Percentiles rank a stretch among this genome's conserved stretches.
Evolutionary conservation across 2,329 filamentous ascomycete species (phyloP).

Genomic region (Penicillium sp.): DNA sequence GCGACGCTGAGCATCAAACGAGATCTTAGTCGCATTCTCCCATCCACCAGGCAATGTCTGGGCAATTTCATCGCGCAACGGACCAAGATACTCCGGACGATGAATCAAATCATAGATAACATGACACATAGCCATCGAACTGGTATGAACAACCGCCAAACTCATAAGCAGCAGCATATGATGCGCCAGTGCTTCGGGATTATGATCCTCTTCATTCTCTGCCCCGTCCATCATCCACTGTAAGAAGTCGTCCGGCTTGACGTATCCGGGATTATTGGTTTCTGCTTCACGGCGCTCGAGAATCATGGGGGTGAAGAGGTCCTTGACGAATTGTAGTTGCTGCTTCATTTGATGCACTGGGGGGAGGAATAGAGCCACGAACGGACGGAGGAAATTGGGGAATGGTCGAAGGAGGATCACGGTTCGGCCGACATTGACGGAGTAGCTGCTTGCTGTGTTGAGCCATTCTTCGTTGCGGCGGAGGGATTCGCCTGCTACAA

Average conservation of each 20-base stretch:
- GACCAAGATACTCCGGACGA: slow-evolving; percentile 47
- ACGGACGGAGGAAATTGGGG: slow-evolving; percentile 32
- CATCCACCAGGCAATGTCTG: slow-evolving; percentile 22
- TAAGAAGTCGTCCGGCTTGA: slow-evolving; percentile 30
- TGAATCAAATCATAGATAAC: slow-evolving; percentile 51
- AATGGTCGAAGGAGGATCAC: slow-evolving; percentile 32
- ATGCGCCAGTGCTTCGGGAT: slow-evolving; percentile 24
- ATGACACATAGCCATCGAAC: slow-evolving; percentile 34
- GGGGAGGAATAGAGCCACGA: slow-evolving; percentile 35
- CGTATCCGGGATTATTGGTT: slow-evolving; percentile 12
- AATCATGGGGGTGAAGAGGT: slow-evolving; percentile 35
- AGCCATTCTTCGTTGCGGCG: slow-evolving; percentile 41
- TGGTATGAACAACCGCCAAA: slow-evolving; percentile 28
- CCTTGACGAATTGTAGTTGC: slow-evolving; percentile 28
- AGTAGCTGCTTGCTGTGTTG: slow-evolving; percentile 31
- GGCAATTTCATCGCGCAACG: slow-evolving; percentile 50
- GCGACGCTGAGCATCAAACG: slow-evolving; percentile 17
- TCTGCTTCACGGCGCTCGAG: slow-evolving; percentile 25
- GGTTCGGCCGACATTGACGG: slow-evolving; percentile 33
- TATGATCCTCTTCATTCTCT: slow-evolving; percentile 18
- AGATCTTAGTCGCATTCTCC: slow-evolving; percentile 21
- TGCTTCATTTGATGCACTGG: slow-evolving; percentile 30
- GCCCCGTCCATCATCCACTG: slow-evolving; percentile 34
- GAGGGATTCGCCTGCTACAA: slow-evolving; percentile 39
- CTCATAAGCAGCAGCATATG: slow-evolving; percentile 26